Base-by-base conservation (phyloP, 2,329 filamentous ascomycete genomes). In the Didymella glomerata region DNA sequence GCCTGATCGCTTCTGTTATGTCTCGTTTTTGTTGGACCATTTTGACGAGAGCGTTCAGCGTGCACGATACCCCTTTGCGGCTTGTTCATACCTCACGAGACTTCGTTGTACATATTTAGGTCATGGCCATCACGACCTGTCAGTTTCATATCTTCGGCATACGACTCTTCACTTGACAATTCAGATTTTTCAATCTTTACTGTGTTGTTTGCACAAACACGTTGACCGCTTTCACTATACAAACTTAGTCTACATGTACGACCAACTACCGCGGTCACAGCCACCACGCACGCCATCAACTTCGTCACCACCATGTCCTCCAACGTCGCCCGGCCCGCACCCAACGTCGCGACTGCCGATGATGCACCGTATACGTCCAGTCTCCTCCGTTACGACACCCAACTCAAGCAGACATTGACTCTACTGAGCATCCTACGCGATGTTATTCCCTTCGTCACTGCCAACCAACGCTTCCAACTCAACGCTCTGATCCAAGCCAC, bases 41-140 rank as follows among this genome's bases (percentile, higher is more conserved):
- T 51, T 58, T 59, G 40, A 54, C 50, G 40, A 59, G 47, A 59
- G 56, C 50, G 47, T 54, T 54, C 27, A 54, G 56, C 56, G 56
- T 41, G 50, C 46, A 42, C 51, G 56, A 59, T 59, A 59, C 56
- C 56, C 56, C 25, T 54, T 54, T 47, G 51, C 46, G 41, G 34
- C 38, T 54, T 49, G 40, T 24, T 48, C 30, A 46, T 54, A 27
- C 40, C 45, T 58, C 32, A 49, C 45, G 27, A 45, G 27, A n/a
- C 36, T 54, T 59, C 50, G 7, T 50, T 59, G 50, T 59, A 54
- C 10, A 54, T 54, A 54, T 41, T 47, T 25, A 22, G 49, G 28
- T 25, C 7, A n/a, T 53, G 2, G 14, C 49, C 38, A 25, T 38
- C 44, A 41, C 46, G 22, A 44, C n/a, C n/a, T 41, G 24, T 25